Conservation (phyloP, 2,329 filamentous ascomycete genomes). For the Penicillium decumbens region DNA sequence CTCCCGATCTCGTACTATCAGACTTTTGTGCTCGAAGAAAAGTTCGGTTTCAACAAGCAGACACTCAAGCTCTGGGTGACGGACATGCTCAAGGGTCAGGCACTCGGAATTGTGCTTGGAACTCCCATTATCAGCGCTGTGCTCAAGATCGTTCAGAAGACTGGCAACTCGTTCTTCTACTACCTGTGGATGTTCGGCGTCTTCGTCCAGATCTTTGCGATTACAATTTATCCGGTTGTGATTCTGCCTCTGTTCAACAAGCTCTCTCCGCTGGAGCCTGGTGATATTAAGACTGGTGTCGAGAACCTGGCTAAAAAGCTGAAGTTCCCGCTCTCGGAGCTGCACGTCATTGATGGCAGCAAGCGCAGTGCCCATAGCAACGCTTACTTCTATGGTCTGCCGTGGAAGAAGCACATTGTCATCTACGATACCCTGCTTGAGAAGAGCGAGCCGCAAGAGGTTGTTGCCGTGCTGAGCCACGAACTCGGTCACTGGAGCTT, state of each 20-base stretch:
- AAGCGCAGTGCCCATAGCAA: constrained; percentile 86
- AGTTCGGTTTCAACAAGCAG: constrained; percentile 99
- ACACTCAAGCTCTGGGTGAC: constrained; percentile 80
- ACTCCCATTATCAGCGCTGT: constrained; percentile 88
- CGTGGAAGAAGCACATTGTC: constrained; percentile 99
- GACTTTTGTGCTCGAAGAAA: constrained; percentile 92
- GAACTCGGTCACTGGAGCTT: constrained; percentile 97
- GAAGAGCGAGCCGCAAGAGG: constrained; percentile 86
- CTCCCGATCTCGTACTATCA: constrained; percentile 84
- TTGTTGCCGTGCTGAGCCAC: constrained; percentile 90
- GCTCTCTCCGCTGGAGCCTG: constrained; percentile 83
- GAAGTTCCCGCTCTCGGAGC: constrained; percentile 84
- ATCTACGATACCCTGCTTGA: constrained; percentile 97
- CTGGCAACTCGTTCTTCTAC: constrained; percentile 92
- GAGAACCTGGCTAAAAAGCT: constrained; percentile 77
- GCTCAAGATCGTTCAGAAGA: constrained; percentile 88
- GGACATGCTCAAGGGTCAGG: constrained; percentile 87
- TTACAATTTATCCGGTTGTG: constrained; percentile 90
- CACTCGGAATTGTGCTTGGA: constrained; percentile 72
- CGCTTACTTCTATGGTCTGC: constrained; percentile 92
- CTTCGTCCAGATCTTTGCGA: constrained; percentile 84
- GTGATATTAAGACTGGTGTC: constrained; percentile 79
- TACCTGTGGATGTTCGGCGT: constrained; percentile 94
- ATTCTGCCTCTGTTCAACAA: constrained; percentile 98
- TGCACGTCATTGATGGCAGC: constrained; percentile 91